Percentiles rank a stretch among this genome's conserved stretches.
These are phyloP conservation scores for Penicillium sp. DNA, from an alignment of 2,329 filamentous ascomycete genomes.

Conservation along the genomic window DNA sequence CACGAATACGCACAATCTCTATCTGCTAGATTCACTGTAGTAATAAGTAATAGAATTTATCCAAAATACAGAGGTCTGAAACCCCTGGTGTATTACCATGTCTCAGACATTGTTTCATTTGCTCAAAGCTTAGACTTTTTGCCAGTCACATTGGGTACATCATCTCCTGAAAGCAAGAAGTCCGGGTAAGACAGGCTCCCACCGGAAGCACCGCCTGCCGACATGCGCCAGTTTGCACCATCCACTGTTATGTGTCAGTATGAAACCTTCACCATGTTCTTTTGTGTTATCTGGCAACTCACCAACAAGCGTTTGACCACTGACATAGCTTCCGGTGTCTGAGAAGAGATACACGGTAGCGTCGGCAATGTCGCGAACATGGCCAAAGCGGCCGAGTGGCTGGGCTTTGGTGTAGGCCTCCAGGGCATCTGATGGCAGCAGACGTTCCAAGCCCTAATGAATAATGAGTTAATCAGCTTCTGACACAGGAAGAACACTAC, in stretches of 20 bases:
- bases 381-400: constrained; percentile 74
- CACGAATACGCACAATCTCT: background rate
- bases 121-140: constrained; percentile 54
- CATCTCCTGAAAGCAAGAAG: constrained; percentile 55
- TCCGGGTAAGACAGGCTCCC: constrained; percentile 56
- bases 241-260: constrained; percentile 33
- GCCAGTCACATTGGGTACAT: constrained; percentile 59
- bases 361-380: constrained; percentile 85
- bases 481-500: background rate
- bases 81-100: background rate
- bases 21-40: background rate
- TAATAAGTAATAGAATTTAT: background rate
- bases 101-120: background rate
- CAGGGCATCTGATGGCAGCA: constrained; percentile 55
- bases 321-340: constrained; percentile 82
- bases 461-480: background rate
- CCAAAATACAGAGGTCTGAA: background rate
- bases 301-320: constrained; percentile 73
- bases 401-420: constrained; percentile 53
- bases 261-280: background rate
- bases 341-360: constrained; percentile 87
- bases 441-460: constrained; percentile 61
- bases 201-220: constrained; percentile 30
- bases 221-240: constrained; percentile 44
- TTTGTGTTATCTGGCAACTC: constrained; percentile 18